Evolutionary conservation across 1,284 basidiomycete genomes (phyloP).

Genomic region (Wallemia mellicola): DNA sequence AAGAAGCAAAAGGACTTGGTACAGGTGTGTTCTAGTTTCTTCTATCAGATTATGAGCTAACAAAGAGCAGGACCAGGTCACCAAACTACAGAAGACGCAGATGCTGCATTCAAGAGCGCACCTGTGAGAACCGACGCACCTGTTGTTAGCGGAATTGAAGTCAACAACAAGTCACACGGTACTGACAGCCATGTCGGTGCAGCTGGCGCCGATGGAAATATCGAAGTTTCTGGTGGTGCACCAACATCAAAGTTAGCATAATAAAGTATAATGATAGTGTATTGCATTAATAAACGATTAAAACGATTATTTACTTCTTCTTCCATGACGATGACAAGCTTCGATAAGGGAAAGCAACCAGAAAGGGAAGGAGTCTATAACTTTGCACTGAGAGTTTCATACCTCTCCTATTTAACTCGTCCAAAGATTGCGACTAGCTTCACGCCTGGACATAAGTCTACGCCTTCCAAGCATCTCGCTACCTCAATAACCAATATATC

Average conservation of each 20-base stretch:
- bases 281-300: neutral
- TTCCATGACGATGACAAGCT: neutral
- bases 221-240: neutral
- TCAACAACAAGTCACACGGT: neutral
- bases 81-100: neutral
- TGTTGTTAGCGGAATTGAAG: neutral
- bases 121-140: neutral
- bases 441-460: constrained; percentile 21
- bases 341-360: neutral
- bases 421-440: constrained; percentile 23
- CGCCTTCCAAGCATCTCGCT: constrained; percentile 27
- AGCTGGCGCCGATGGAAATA: neutral
- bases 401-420: constrained; percentile 34
- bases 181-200: neutral
- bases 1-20: neutral
- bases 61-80: neutral
- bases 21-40: neutral
- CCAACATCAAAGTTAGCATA: neutral
- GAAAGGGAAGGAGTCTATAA: neutral
- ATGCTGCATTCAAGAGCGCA: neutral
- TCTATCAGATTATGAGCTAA: neutral
- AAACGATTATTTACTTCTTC: neutral
- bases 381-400: constrained; percentile 6
- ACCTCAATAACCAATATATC: constrained; percentile 41
- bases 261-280: neutral